phyloP scores from a whole-genome alignment of 495 filamentous ascomycete genomes.

The Tuber calosporum region DNA sequence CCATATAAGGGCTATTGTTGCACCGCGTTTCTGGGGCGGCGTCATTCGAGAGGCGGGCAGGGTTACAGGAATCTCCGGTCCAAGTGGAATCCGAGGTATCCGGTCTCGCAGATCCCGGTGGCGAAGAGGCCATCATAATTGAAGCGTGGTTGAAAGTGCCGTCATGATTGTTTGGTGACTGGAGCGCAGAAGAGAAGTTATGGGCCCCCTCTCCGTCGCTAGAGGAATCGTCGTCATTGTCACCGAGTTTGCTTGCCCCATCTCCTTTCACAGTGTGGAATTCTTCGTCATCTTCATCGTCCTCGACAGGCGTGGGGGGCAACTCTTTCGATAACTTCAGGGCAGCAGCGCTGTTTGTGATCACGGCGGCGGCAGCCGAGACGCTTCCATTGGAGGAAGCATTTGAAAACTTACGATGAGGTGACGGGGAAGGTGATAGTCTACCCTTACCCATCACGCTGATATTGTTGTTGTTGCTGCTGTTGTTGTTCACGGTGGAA shows the following conservation, averaged over 20 bases:
- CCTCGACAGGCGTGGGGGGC: conserved; percentile 39
- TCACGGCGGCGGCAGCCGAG: conserved; percentile 7
- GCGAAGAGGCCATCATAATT: conserved; percentile 45
- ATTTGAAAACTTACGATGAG: conserved; percentile 32
- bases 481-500: neutral
- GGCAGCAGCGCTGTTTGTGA: conserved; percentile 20
- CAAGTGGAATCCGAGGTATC: conserved; percentile 42
- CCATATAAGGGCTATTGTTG: conserved; percentile 14
- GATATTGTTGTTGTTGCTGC: neutral
- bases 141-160: conserved; percentile 36
- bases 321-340: conserved; percentile 33
- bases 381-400: conserved; percentile 23
- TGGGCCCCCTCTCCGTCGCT: neutral
- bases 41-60: conserved; percentile 25
- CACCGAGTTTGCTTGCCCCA: conserved; percentile 1
- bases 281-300: conserved; percentile 27
- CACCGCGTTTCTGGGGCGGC: conserved; percentile 4
- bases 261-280: conserved; percentile 12
- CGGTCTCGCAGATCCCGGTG: conserved; percentile 35
- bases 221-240: neutral
- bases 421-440: conserved; percentile 39
- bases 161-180: neutral
- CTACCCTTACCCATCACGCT: conserved; percentile 21
- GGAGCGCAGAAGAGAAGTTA: neutral
- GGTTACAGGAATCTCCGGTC: conserved; percentile 49